These are phyloP conservation scores for Boletus vinaceobasis DNA, from an alignment of 768 basidiomycete species.

Conservation along the genomic window DNA sequence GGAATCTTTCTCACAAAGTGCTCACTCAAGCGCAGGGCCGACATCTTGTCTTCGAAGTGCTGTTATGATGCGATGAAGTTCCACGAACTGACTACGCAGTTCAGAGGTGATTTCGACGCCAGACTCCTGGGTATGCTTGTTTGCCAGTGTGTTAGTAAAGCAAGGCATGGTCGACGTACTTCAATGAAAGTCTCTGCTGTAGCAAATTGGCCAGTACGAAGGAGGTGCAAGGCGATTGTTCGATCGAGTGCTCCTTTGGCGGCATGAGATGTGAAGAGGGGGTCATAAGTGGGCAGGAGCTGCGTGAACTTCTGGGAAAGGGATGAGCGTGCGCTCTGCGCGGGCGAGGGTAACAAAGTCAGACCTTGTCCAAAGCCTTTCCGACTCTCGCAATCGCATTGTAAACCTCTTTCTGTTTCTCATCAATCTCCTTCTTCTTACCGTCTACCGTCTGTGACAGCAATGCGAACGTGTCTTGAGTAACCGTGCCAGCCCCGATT, in stretches of 20 bases:
- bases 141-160: neutral
- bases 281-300: constrained; percentile 60
- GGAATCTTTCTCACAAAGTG: neutral
- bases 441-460: constrained; percentile 60
- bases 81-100: constrained; percentile 55
- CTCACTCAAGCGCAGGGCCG: constrained; percentile 74
- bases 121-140: constrained; percentile 53
- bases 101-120: constrained; percentile 51
- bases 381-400: constrained; percentile 72
- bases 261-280: constrained; percentile 60
- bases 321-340: constrained; percentile 5
- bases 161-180: constrained; percentile 37
- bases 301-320: constrained; percentile 54
- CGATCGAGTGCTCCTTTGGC: constrained; percentile 62
- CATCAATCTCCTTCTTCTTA: constrained; percentile 82
- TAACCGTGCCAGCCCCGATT: constrained; percentile 45
- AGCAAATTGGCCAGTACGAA: constrained; percentile 78
- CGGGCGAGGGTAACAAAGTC: constrained; percentile 11
- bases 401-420: constrained; percentile 87
- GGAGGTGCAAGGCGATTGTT: constrained; percentile 71
- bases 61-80: constrained; percentile 69
- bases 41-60: constrained; percentile 66
- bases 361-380: constrained; percentile 89
- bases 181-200: constrained; percentile 72
- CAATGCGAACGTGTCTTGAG: constrained; percentile 46